Percentiles rank a stretch among this genome's conserved stretches.
Evolutionary conservation across 1,139 yeast genomes (phyloP).

Genomic region (Tardiomyces depauwii): DNA sequence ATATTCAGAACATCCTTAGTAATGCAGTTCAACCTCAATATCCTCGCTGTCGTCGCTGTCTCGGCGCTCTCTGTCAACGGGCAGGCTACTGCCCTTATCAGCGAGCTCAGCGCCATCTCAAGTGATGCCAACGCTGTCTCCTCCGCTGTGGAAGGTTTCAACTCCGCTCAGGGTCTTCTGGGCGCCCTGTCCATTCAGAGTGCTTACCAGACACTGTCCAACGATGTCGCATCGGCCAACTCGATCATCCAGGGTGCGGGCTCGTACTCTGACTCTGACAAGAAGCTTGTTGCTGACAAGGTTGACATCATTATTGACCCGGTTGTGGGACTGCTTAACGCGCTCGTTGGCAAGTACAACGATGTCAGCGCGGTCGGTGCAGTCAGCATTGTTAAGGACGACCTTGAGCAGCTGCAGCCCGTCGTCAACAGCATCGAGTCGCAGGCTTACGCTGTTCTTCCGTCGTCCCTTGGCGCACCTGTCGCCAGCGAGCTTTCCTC

Average conservation of each 20-base stretch:
- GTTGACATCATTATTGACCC: background rate
- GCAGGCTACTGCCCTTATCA: too few species aligned
- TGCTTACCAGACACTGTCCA: background rate
- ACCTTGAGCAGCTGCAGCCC: background rate
- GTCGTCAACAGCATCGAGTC: background rate
- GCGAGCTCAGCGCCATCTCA: too few species aligned
- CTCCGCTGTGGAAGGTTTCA: background rate
- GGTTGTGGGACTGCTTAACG: background rate
- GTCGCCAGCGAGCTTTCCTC: background rate
- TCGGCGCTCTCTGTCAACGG: too few species aligned
- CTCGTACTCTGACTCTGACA: background rate
- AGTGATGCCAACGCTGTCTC: too few species aligned
- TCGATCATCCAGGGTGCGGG: background rate
- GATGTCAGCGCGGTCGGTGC: background rate
- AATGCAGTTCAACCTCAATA: too few species aligned
- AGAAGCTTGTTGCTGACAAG: background rate
- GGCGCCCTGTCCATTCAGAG: conserved; percentile 1
- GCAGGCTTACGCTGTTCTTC: background rate
- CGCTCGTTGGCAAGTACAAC: background rate
- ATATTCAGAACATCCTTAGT: too few species aligned
- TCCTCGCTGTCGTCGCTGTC: too few species aligned
- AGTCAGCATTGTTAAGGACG: background rate
- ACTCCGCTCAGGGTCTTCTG: background rate
- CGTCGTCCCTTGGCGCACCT: background rate
- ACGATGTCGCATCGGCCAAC: background rate